Conservation (phyloP, 78 protist species). For the Pelomyxa schiedti region DNA sequence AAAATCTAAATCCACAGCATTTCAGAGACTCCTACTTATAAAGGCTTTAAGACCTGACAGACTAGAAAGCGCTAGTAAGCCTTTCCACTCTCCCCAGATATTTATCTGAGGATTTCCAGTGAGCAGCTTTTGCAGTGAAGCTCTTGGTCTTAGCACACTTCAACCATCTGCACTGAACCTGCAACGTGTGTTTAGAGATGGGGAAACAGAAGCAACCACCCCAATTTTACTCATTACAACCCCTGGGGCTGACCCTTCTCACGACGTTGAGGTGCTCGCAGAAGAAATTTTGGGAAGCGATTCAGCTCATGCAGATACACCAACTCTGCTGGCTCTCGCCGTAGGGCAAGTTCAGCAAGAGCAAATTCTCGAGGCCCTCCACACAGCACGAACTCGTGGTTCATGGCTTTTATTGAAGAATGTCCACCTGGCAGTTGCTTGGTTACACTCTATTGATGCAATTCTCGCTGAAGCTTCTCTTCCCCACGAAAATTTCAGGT, state of each 20-base stretch:
- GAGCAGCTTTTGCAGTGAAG: slow-evolving; percentile 6
- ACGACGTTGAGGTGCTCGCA: slow-evolving; percentile 8
- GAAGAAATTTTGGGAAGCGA: slow-evolving; percentile 10
- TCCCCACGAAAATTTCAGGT: slow-evolving; percentile 43
- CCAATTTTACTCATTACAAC: slow-evolving; percentile 38
- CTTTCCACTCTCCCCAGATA: not conserved
- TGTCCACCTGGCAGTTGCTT: slow-evolving; percentile 82
- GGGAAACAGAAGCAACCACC: slow-evolving; percentile 6
- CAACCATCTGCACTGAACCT: slow-evolving; percentile 74
- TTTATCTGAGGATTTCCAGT: not conserved
- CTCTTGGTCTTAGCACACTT: slow-evolving; percentile 37
- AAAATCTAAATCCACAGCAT: slow-evolving; percentile 1
- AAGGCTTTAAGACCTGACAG: slow-evolving; percentile 69
- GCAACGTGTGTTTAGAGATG: slow-evolving; percentile 36
- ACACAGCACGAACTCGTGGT: slow-evolving; percentile 41
- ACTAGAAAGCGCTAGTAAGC: slow-evolving; percentile 11
- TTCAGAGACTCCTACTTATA: slow-evolving; percentile 46
- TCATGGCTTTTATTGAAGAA: slow-evolving; percentile 86
- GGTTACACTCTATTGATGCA: slow-evolving; percentile 73
- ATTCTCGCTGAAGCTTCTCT: slow-evolving; percentile 30
- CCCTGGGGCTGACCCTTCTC: slow-evolving; percentile 75
- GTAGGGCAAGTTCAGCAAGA: slow-evolving; percentile 72
- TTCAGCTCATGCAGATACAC: slow-evolving; percentile 1
- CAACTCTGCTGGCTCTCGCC: slow-evolving; percentile 70
- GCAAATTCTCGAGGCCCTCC: slow-evolving; percentile 52